These are phyloP conservation scores for Cladosporium sp. DNA, from an alignment of 2,329 filamentous ascomycete species.

Conservation along the genomic window DNA sequence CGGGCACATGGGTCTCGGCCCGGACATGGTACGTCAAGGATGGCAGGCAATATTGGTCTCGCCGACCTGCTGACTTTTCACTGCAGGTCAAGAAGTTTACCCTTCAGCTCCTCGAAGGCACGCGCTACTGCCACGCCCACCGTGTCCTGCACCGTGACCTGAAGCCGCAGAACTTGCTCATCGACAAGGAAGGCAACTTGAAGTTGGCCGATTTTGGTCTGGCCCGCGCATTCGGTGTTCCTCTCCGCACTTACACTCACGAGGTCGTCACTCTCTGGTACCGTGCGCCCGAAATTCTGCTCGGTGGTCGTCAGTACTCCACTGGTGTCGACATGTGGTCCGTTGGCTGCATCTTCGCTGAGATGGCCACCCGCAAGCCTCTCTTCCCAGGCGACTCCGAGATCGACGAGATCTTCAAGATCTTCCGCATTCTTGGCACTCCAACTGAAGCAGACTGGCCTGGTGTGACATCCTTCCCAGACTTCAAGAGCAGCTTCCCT, in stretches of 20 bases:
- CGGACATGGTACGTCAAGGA: constrained; percentile 57
- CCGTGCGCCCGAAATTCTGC: constrained; percentile 82
- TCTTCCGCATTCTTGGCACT: constrained; percentile 79
- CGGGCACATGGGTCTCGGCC: constrained; percentile 69
- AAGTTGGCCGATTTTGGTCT: constrained; percentile 90
- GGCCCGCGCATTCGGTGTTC: constrained; percentile 86
- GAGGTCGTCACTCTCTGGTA: constrained; percentile 96
- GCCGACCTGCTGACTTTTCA: not conserved
- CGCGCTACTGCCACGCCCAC: constrained; percentile 86
- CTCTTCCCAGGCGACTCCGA: constrained; percentile 91
- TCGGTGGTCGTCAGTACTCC: constrained; percentile 88
- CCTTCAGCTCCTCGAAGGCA: constrained; percentile 79
- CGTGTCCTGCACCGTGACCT: constrained; percentile 84
- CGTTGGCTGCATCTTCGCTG: constrained; percentile 89
- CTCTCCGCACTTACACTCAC: constrained; percentile 87
- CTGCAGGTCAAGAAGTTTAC: constrained; percentile 80
- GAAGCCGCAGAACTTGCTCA: constrained; percentile 88
- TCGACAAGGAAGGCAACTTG: constrained; percentile 81
- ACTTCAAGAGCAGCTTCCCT: constrained; percentile 89
- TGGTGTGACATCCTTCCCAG: constrained; percentile 89
- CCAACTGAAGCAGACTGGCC: constrained; percentile 82
- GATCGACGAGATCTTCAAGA: constrained; percentile 94
- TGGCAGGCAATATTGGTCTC: not conserved
- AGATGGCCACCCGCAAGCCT: constrained; percentile 93
- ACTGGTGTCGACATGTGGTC: constrained; percentile 97